Evolutionary conservation across 306 rosid genomes (phyloP).

Genomic region (Alnus rubra): DNA sequence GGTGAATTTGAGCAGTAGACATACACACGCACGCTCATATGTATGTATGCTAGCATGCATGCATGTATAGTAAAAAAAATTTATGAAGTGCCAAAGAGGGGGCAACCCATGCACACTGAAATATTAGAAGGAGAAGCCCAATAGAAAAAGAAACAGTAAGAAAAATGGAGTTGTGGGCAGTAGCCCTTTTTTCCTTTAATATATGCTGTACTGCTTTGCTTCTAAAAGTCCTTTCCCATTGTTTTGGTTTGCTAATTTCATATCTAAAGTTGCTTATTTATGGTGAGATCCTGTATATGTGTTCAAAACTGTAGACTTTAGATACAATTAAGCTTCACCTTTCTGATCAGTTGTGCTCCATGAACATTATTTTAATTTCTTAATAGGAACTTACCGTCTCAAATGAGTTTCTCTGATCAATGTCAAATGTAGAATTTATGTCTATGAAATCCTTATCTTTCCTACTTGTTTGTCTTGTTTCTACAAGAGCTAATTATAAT

Average conservation of each 20-base stretch:
- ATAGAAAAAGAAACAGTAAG: background rate
- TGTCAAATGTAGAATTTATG: background rate
- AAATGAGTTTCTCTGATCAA: background rate
- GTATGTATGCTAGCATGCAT: background rate
- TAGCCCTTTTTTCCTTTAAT: background rate
- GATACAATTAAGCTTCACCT: background rate
- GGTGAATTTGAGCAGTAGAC: constrained; percentile 13
- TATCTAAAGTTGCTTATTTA: background rate
- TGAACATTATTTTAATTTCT: background rate
- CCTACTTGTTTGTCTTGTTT: background rate
- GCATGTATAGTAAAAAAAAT: too few relatives aligned
- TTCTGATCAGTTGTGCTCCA: background rate
- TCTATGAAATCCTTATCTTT: background rate
- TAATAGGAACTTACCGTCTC: background rate
- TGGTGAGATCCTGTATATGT: background rate
- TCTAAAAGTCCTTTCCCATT: background rate
- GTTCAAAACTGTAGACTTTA: background rate
- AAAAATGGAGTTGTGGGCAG: background rate
- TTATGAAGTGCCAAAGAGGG: background rate
- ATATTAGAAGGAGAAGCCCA: background rate
- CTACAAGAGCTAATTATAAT: background rate
- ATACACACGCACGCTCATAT: background rate
- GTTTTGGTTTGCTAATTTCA: constrained; percentile 3
- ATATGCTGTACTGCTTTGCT: background rate
- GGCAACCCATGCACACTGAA: background rate